Evolutionary conservation across 192 early-diverging fungal species (phyloP).

Genomic region (Podila horticola): DNA sequence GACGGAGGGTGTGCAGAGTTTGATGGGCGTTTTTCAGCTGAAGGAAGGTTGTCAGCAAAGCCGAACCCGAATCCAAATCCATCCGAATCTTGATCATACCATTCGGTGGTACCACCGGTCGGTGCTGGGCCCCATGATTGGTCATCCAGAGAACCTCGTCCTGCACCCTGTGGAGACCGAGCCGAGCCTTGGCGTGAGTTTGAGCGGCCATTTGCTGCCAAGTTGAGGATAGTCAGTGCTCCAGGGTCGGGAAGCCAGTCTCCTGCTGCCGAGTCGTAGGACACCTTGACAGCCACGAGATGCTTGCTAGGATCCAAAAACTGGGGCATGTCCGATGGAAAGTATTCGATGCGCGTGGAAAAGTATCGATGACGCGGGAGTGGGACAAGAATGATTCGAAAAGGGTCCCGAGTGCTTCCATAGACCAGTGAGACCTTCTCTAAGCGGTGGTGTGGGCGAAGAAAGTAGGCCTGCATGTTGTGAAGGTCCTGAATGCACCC

Average conservation of each 20-base stretch:
- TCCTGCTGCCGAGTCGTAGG: constrained; percentile 6
- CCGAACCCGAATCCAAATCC: background rate
- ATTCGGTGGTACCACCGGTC: background rate
- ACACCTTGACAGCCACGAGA: constrained; percentile 26
- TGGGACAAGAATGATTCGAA: constrained; percentile 19
- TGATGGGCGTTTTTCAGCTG: background rate
- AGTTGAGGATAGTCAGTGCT: background rate
- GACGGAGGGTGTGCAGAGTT: background rate
- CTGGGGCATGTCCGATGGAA: constrained; percentile 10
- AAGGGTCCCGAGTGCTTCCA: constrained; percentile 26
- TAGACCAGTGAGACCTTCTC: constrained; percentile 25
- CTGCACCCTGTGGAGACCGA: background rate
- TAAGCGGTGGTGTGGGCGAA: constrained; percentile 5
- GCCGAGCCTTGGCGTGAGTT: background rate
- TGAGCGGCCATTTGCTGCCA: background rate
- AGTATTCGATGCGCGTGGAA: constrained; percentile 7
- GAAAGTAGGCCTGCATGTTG: constrained; percentile 25
- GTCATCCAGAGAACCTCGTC: background rate
- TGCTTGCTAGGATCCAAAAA: background rate
- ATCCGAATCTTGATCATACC: background rate
- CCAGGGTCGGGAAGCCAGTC: background rate
- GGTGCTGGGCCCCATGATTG: background rate
- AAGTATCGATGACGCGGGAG: constrained; percentile 18
- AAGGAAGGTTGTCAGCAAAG: background rate
- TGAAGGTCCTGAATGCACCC: constrained; percentile 1